phyloP scores from a whole-genome alignment of 192 early-diverging fungal species.

The Gonapodya sp. region DNA sequence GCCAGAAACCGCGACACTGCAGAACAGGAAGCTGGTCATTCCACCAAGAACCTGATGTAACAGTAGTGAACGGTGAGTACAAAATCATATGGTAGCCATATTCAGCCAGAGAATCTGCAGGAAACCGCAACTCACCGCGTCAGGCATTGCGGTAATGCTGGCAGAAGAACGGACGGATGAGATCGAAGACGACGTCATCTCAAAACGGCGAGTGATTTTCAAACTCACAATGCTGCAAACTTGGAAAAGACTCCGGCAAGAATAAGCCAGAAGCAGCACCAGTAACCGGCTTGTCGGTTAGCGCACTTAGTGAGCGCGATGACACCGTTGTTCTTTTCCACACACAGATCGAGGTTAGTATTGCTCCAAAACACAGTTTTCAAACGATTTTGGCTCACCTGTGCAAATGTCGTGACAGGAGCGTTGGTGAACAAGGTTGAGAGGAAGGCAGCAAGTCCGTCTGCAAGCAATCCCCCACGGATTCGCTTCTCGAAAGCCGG shows the following conservation, averaged over 20 bases:
- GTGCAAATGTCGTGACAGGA: conserved; percentile 43
- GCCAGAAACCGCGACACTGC: conserved; percentile 43
- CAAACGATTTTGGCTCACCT: too few species aligned
- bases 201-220: neutral
- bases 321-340: conserved; percentile 43
- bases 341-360: too few species aligned
- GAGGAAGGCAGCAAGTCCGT: conserved; percentile 31
- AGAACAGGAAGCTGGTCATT: conserved; percentile 42
- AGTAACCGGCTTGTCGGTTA: conserved; percentile 39
- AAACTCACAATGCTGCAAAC: conserved; percentile 18
- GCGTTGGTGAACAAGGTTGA: conserved; percentile 33
- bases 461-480: conserved; percentile 40
- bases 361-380: too few species aligned
- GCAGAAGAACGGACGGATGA: neutral
- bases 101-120: neutral
- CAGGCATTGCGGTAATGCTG: neutral
- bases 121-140: too few species aligned
- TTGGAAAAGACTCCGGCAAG: conserved; percentile 42
- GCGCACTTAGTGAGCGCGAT: conserved; percentile 45
- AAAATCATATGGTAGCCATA: neutral
- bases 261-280: conserved; percentile 39
- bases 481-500: conserved; percentile 39
- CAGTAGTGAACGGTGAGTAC: conserved; percentile 25
- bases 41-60: conserved; percentile 39
- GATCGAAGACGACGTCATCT: neutral